Base-by-base conservation (phyloP, 441 rosid genomes). In the Lepidium campestre region DNA sequence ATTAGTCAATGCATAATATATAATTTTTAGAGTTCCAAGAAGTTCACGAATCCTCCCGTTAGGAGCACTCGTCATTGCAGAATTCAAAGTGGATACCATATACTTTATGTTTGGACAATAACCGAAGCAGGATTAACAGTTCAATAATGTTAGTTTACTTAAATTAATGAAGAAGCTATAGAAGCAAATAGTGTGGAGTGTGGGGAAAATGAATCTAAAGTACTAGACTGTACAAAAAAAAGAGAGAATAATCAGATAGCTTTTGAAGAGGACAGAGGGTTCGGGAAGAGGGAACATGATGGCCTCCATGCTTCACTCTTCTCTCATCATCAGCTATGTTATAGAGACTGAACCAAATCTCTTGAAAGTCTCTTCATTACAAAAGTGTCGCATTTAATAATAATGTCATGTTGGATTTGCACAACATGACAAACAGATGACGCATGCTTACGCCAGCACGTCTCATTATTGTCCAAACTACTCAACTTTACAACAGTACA, bases 201-300 rank as follows among this genome's bases (percentile, higher is more conserved):
- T n/a, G 40, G 57, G 29, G 45, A 4, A 50, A 56, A 74, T 62
- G 46, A 62, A 69, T 55, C 45, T 31, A 29, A 47, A 37, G 65
- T 71, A 68, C 68, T 18, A 54, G 10, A 45, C 45, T 54, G 64
- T 46, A 60, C 68, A 46, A 17, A 19, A 31, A 5, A 40, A 41
- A 55, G 36, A 70, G 60, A 49, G 7, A 6, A 29, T 27, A 27
- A 60, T 64, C 44, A 32, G 23, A 17, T 14, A 70, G 65, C 76
- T 81, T 78, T 82, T 73, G 72, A 57, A 63, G 75, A 72, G 67
- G 75, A 54, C 75, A 79, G 39, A 71, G 84, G 78, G 88, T 78
- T 81, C 62, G 83, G 77, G 76, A 62, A 76, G 85, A 85, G 85
- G 91, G 83, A 77, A 82, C 89, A 89, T 85, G 84, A 84, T 85